Evolutionary conservation across 768 basidiomycete genomes (phyloP), one percentile per base, ranked within the genome.

Genomic region (Tylopilus felleus): DNA sequence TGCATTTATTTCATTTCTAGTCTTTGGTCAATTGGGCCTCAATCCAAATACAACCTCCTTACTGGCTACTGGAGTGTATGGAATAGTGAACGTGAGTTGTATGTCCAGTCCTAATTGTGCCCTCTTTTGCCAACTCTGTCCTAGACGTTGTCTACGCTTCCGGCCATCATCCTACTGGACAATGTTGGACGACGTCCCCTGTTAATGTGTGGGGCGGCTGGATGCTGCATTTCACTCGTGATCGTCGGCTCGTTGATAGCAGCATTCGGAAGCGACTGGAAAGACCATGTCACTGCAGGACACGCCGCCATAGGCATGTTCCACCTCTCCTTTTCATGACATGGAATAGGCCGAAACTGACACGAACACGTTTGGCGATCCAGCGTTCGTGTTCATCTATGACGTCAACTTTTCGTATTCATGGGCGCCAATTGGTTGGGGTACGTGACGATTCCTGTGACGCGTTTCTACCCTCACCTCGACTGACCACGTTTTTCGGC

Each of bases 1-100:
- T 4, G 56, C 22, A 59, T 58, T 58, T 60, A 68, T 48, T 59
- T 60, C 8, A 51, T 8, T n/a, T 33, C 58, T 21, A 64, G 75
- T 77, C 38, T 76, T 76, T 51, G 63, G 69, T 47, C 72, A 74
- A 49, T 53, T 77, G n/a, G 74, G 73, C n/a, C 58, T 76, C 29
- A 65, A 73, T 19, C 70, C 69, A 0, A 73, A 68, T 38, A 75
- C 75, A 1, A 72, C 75, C 1, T 76, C 75, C 8, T 54, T 76
- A 8, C 58, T 76, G 10, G 75, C 75, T n/a, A 73, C 74, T 1
- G 75, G 75, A 13, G 72, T 74, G 21, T 74, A 68, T 19, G 75
- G 75, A 9, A 62, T 75, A 56, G 67, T 71, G 17, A 72, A 68
- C 13, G 64, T 64, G 45, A 36, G 61, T 57, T 5, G n/a, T n/a